Evolutionary conservation across 129 eudicot genomes (phyloP).

Genomic region (Chrysanthemum seticuspe): DNA sequence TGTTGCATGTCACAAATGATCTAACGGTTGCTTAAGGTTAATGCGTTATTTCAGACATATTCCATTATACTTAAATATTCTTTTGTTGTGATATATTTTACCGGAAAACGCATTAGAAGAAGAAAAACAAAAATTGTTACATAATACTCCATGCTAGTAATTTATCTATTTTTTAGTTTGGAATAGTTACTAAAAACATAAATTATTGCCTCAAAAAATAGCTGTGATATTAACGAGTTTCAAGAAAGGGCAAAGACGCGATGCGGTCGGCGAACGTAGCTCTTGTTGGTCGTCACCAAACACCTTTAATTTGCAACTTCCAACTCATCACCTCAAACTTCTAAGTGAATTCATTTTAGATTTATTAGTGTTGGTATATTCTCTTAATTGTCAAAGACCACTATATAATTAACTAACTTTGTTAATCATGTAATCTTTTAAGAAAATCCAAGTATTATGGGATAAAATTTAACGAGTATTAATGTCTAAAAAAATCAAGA

Average conservation of each 20-base stretch:
- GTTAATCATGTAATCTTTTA: background rate
- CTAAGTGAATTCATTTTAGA: background rate
- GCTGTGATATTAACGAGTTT: slow-evolving; percentile 29
- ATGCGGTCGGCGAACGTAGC: slow-evolving; percentile 80
- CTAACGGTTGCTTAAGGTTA: too few relatives aligned
- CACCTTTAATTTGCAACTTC: slow-evolving; percentile 35
- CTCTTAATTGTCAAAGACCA: background rate
- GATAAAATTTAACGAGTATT: too few relatives aligned
- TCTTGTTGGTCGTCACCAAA: slow-evolving; percentile 43
- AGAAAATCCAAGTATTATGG: too few relatives aligned
- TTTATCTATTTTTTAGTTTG: too few relatives aligned
- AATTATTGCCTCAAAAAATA: slow-evolving; percentile 1
- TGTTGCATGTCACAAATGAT: too few relatives aligned
- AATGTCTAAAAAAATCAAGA: background rate
- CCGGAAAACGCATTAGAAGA: too few relatives aligned
- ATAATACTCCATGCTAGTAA: too few relatives aligned
- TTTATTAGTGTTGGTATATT: background rate
- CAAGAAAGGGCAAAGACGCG: slow-evolving; percentile 53
- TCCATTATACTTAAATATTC: too few relatives aligned
- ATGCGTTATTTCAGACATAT: too few relatives aligned
- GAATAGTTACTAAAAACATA: background rate
- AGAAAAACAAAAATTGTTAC: too few relatives aligned
- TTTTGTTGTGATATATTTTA: too few relatives aligned
- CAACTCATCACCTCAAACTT: slow-evolving; percentile 38
- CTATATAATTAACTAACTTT: background rate